Base-by-base conservation (phyloP, 1,139 yeast genomes). In the Magnusiomyces starmeri region DNA sequence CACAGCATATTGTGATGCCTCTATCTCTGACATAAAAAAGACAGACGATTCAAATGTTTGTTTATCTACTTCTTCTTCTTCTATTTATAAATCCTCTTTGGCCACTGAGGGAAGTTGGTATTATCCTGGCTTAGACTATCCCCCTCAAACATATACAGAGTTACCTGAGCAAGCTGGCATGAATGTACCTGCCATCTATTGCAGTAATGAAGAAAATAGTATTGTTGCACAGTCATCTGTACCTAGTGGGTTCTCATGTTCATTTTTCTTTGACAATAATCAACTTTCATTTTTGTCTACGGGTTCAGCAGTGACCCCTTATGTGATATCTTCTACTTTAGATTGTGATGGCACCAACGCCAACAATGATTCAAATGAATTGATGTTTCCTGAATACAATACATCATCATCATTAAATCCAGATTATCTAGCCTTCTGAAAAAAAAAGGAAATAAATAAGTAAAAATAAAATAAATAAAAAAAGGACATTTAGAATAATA, bases 111-210 rank as follows among this genome's bases (percentile, higher is more conserved):
- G 18, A 9, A 42, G 42, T 32, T 45, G 48, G 48, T 45, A 45
- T 32, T 45, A 45, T 32, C 48, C 48, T 10, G 48, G 48, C 22
- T n/a, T 45, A 2, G 48, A 45, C 22, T 34, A 41, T 22, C 48
- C 48, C 16, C 21, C 32, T 24, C 21, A 21, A n/a, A 22, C 21
- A n/a, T n/a, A n/a, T n/a, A n/a, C n/a, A n/a, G n/a, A n/a, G n/a
- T n/a, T n/a, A n/a, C n/a, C n/a, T n/a, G n/a, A n/a, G n/a, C n/a
- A n/a, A n/a, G n/a, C n/a, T n/a, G n/a, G n/a, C n/a, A n/a, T n/a
- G n/a, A n/a, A n/a, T n/a, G n/a, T n/a, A n/a, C n/a, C n/a, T n/a
- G n/a, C n/a, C n/a, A n/a, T n/a, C n/a, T n/a, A n/a, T n/a, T n/a
- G 14, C 34, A 29, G 14, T 14, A 29, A 29, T 29, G 14, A 29